Conservation (phyloP, 2,329 filamentous ascomycete genomes). For the Alternaria rosae region DNA sequence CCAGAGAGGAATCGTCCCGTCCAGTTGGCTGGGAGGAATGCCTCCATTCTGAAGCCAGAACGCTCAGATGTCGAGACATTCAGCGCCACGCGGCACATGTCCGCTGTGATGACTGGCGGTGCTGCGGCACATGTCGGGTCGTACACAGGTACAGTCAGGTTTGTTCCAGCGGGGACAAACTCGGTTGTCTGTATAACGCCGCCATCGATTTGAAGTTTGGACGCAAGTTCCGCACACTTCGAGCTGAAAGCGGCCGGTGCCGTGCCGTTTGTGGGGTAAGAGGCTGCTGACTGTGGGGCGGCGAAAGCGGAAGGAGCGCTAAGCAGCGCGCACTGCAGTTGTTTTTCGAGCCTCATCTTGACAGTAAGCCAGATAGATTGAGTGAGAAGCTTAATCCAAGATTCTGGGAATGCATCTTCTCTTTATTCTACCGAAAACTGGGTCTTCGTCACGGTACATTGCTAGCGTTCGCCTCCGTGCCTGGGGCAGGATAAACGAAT, state of each 20-base stretch:
- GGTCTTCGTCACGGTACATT: not conserved
- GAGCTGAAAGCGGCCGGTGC: slow-evolving; percentile 25
- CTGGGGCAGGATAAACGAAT: not conserved
- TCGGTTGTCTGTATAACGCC: slow-evolving; percentile 49
- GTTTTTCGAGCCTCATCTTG: slow-evolving; percentile 30
- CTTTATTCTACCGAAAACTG: slow-evolving; percentile 1
- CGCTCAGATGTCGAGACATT: slow-evolving; percentile 50
- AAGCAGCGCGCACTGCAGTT: slow-evolving; percentile 20
- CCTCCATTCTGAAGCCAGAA: slow-evolving; percentile 54
- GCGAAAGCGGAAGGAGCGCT: slow-evolving; percentile 16
- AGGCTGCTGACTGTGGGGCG: not conserved
- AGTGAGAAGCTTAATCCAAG: not conserved
- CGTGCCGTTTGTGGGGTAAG: not conserved
- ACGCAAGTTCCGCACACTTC: slow-evolving; percentile 39
- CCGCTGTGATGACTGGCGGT: slow-evolving; percentile 40
- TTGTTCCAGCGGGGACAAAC: slow-evolving; percentile 52
- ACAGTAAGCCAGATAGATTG: not conserved
- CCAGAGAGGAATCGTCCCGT: slow-evolving; percentile 46
- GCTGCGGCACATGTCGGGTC: slow-evolving; percentile 49
- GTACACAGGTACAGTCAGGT: slow-evolving; percentile 49
- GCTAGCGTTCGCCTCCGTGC: not conserved
- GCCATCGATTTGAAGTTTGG: slow-evolving; percentile 41
- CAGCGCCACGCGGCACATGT: slow-evolving; percentile 53
- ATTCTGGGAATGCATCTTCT: not conserved
- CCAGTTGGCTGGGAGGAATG: slow-evolving; percentile 55